A percentile compares a stretch with the other conserved stretches of the same genome.
These are phyloP conservation scores for Penicillium sp. DNA, from an alignment of 2,329 filamentous ascomycete species.

Conservation along the genomic window DNA sequence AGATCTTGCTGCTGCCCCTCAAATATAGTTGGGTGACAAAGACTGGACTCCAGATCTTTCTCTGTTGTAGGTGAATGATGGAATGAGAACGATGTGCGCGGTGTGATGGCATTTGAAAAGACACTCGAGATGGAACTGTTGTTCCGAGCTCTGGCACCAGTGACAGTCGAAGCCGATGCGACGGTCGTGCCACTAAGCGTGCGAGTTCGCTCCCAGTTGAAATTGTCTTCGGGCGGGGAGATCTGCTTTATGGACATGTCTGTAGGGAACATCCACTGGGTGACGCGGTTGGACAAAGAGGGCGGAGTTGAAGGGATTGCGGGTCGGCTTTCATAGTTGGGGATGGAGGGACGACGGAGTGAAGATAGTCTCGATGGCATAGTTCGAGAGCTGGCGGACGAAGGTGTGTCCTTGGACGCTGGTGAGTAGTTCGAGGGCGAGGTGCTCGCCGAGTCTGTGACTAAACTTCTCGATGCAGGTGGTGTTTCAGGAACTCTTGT, in stretches of 20 bases:
- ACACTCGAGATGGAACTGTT: constrained; percentile 35
- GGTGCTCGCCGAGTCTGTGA: background rate
- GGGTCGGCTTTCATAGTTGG: constrained; percentile 16
- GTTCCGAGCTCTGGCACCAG: constrained; percentile 13
- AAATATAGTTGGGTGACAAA: constrained; percentile 27
- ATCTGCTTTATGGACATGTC: constrained; percentile 14
- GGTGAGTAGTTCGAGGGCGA: constrained; percentile 4
- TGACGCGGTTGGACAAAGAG: constrained; percentile 28
- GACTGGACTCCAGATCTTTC: constrained; percentile 20
- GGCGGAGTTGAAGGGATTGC: constrained; percentile 16
- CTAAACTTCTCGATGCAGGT: background rate
- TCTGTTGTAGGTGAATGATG: constrained; percentile 15
- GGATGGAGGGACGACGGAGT: constrained; percentile 24
- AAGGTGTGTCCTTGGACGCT: constrained; percentile 13
- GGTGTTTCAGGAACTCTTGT: constrained; percentile 11
- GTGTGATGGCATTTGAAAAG: constrained; percentile 16
- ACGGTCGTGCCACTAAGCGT: constrained; percentile 40
- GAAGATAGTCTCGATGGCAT: constrained; percentile 26
- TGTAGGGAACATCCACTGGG: constrained; percentile 34
- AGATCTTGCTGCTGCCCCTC: constrained; percentile 25
- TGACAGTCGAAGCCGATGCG: constrained; percentile 30
- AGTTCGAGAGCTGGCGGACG: constrained; percentile 19
- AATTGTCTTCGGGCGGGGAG: constrained; percentile 21
- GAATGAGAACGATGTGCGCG: constrained; percentile 15
- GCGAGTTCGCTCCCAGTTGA: constrained; percentile 30